Evolutionary conservation across 192 early-diverging fungal genomes (phyloP), one percentile per base, ranked within the genome.

Genomic region (Coemansia sp.): DNA sequence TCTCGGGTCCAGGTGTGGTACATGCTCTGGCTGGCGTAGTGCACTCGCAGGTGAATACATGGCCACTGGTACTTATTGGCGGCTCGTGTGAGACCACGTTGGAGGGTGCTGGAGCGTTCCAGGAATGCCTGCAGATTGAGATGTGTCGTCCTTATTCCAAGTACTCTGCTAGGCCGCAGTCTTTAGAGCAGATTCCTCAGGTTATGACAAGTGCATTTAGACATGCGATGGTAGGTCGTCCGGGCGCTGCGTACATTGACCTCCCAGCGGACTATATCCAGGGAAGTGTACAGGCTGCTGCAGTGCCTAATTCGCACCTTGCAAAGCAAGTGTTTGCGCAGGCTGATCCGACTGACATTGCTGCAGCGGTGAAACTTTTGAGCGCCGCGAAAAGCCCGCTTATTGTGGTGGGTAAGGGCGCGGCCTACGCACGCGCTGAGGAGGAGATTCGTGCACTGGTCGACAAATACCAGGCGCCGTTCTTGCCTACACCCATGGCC

Each of bases 391-490:
- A 84, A 42, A 64, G 57, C 25, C 90, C 90, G 54, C 68, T 92
- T 57, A 64, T 91, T 2, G 81, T 92, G 10, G 74, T 91, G 5
- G 90, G 90, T n/a, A 92, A 92, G 82, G 90, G 90, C 59, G 87
- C 87, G 29, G 82, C 88, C 20, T 92, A 88, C 69, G 76, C 90
- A 20, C 69, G 88, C 25, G 89, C 88, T 0, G 90, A 91, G 64
- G 61, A 62, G 23, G 87, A 86, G 67, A 58, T 90, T 25, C 68
- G 64, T 11, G 70, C 75, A 29, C 68, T 90, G 33, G 76, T 90
- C 9, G 81, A 89, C 42, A 66, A 74, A 54, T 82, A 84, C 24
- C 64, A 77, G 25, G 86, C 88, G 51, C 88, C 89, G 39, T 92
- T 91, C 61, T 69, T 92, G 57, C 89, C 90, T 27, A 90, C 90